Evolutionary conservation across 495 filamentous ascomycete genomes (phyloP).

Genomic region (Echria macrotheca): DNA sequence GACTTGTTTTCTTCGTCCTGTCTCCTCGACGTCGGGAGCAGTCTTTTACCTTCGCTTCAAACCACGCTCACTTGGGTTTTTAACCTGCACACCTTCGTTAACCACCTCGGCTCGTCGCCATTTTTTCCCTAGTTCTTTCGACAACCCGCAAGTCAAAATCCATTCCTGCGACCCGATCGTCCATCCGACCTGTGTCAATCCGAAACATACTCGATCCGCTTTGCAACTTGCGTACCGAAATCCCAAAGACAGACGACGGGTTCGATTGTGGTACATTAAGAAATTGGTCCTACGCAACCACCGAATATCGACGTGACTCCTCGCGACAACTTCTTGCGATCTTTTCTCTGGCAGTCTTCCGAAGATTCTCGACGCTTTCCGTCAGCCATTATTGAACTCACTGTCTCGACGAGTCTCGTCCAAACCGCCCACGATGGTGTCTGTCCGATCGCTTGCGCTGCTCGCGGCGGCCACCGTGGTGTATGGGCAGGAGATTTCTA

Average conservation of each 20-base stretch:
- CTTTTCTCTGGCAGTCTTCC: neutral
- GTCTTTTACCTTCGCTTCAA: conserved; percentile 6
- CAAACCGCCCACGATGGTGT: conserved; percentile 17
- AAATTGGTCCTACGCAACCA: conserved; percentile 19
- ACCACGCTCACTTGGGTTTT: conserved; percentile 1
- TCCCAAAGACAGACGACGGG: conserved; percentile 2
- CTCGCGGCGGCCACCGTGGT: conserved; percentile 17
- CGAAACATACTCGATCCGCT: neutral
- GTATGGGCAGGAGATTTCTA: conserved; percentile 20
- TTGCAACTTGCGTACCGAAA: neutral
- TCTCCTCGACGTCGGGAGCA: neutral
- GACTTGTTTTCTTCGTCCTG: conserved; percentile 8
- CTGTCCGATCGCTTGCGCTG: conserved; percentile 17
- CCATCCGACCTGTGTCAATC: neutral
- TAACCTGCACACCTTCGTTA: neutral
- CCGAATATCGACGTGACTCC: conserved; percentile 7
- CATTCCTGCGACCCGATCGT: neutral
- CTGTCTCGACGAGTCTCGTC: neutral
- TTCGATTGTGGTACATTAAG: conserved; percentile 16
- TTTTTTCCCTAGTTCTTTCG: neutral
- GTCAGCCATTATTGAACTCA: neutral
- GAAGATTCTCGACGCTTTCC: neutral
- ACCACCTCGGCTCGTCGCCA: neutral
- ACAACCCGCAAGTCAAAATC: neutral
- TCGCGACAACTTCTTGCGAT: neutral